Evolutionary conservation across 2,329 filamentous ascomycete species (phyloP), one percentile per base, ranked within the genome.

Genomic region (Acrocalymma vagum): DNA sequence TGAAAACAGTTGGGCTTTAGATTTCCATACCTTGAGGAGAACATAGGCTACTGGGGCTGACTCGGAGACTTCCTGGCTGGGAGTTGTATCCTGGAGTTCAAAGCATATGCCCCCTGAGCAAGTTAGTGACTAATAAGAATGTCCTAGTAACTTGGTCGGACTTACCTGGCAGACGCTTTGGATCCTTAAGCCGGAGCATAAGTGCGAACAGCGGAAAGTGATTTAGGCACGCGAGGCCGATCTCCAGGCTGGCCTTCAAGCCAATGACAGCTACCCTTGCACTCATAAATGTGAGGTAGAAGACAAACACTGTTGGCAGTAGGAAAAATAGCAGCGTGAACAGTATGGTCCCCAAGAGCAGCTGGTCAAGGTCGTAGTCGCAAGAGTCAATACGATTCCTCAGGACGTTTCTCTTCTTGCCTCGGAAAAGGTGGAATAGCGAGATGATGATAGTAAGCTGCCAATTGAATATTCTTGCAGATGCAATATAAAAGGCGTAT

Each of bases 321-420:
- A 99, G 79, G 69, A 97, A 99, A 73, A 95, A 95, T 1, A 99
- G 81, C 6, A 99, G 77, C 0, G 94, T 97, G 65, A 99, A 99
- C 14, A 99, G 78, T 45, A 99, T 97, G 1, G 94, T 99, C 46
- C 94, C 94, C 6, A 99, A 85, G 6, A 99, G 84, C 4, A 99
- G 82, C 72, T 99, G 95, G 66, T 99, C 94, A 16, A 99, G 82
- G 66, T 97, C 94, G 72, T 99, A 99, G 73, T 97, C 94, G 77
- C 94, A 99, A 30, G 92, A 96, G 68, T 99, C 94, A 61, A 99
- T 97, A 72, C 94, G 91, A 64, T 96, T 96, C 48, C 95, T 88
- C 15, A 99, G 82, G 11, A 99, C 87, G 57, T 99, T 99, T 65
- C 95, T 88, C 71, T 99, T 99, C 76, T 96, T 97, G 43, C 94